These are phyloP conservation scores for Bruguiera sexangula DNA, from an alignment of 345 rosid genomes.

Conservation along the genomic window DNA sequence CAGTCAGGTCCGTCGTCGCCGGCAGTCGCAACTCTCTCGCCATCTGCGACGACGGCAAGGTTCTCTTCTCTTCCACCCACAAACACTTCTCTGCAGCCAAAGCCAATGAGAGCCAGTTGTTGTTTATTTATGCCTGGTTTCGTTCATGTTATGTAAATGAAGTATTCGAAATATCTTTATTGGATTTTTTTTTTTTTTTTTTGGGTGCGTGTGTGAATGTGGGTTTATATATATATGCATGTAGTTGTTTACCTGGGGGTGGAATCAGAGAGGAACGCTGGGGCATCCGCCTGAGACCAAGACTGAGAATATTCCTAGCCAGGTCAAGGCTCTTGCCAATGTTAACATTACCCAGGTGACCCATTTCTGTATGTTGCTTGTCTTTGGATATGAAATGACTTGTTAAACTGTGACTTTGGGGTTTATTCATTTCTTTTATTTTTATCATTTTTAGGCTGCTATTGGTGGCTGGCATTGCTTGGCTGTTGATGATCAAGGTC, in stretches of 20 bases:
- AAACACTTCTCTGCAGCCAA: background rate
- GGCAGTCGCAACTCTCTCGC: slow-evolving; percentile 99
- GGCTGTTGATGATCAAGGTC: slow-evolving; percentile 99
- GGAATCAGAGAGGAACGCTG: slow-evolving; percentile 99
- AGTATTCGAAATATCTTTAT: too few species aligned
- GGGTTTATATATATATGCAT: too few species aligned
- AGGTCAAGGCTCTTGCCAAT: slow-evolving; percentile 28
- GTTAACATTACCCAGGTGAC: slow-evolving; percentile 83
- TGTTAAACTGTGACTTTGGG: background rate
- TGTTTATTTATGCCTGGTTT: too few species aligned
- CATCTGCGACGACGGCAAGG: slow-evolving; percentile 95
- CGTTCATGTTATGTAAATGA: too few species aligned
- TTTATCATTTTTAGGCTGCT: slow-evolving; percentile 57
- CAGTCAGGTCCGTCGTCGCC: slow-evolving; percentile 82
- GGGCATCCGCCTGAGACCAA: slow-evolving; percentile 93
- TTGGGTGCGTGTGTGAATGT: background rate
- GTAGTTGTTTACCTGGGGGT: slow-evolving; percentile 99
- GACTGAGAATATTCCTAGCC: slow-evolving; percentile 84
- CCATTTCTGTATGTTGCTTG: too few species aligned
- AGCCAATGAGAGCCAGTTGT: too few species aligned
- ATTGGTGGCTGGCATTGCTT: slow-evolving; percentile 99
- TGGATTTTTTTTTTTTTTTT: background rate
- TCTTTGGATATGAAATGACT: background rate
- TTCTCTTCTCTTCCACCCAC: slow-evolving; percentile 14
- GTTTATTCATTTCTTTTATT: slow-evolving; percentile 11